Evolutionary conservation across 108 stramenopile species (phyloP).

Genomic region (Nitzschia inconspicua): DNA sequence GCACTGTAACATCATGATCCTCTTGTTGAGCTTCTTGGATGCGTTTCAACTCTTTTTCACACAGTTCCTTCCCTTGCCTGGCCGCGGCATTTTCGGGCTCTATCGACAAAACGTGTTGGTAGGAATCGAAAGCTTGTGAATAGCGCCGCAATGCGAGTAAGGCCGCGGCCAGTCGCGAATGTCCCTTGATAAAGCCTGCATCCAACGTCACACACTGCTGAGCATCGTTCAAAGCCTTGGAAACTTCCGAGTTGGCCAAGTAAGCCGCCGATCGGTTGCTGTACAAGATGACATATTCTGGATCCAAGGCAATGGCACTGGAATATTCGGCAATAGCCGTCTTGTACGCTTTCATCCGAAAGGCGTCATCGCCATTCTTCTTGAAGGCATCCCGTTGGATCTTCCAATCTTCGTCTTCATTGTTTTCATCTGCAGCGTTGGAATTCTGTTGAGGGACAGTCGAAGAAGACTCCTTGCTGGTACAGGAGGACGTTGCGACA

Average conservation of each 20-base stretch:
- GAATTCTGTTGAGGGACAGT: too few relatives aligned
- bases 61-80: slow-evolving; percentile 60
- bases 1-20: too few relatives aligned
- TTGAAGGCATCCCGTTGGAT: slow-evolving; percentile 71
- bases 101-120: slow-evolving; percentile 45
- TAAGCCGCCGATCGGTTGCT: slow-evolving; percentile 85
- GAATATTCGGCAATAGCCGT: slow-evolving; percentile 66
- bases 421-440: too few relatives aligned
- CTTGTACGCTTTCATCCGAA: slow-evolving; percentile 49
- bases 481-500: too few relatives aligned
- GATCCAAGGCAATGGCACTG: slow-evolving; percentile 67
- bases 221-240: slow-evolving; percentile 75
- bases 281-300: slow-evolving; percentile 50
- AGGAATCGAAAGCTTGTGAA: slow-evolving; percentile 55
- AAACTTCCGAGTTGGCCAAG: slow-evolving; percentile 65
- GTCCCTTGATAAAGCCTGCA: slow-evolving; percentile 58
- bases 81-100: slow-evolving; percentile 60
- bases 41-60: slow-evolving; percentile 37
- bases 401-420: slow-evolving; percentile 76
- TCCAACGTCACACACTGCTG: slow-evolving; percentile 47
- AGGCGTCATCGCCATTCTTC: slow-evolving; percentile 56
- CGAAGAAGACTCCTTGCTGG: too few relatives aligned
- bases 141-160: slow-evolving; percentile 64
- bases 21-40: slow-evolving; percentile 24
- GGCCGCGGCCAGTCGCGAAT: slow-evolving; percentile 75